Percentiles rank a stretch among this genome's conserved stretches.
These are phyloP conservation scores for Cladorrhinum sp. DNA, from an alignment of 2,329 filamentous ascomycete species.

Conservation along the genomic window DNA sequence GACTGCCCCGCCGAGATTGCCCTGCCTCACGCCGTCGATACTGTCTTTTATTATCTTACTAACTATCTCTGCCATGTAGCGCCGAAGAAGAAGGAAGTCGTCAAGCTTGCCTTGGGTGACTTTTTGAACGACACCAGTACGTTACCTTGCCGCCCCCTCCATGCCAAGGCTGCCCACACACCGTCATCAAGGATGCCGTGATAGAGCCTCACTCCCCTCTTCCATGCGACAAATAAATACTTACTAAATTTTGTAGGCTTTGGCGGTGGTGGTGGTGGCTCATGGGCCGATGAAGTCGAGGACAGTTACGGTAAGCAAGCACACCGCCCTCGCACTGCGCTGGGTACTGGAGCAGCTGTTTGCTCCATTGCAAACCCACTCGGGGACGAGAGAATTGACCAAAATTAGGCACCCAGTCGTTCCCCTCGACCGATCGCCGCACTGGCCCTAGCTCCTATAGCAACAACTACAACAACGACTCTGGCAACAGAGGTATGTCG, in stretches of 20 bases:
- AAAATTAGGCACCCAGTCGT: constrained; percentile 52
- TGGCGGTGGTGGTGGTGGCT: constrained; percentile 66
- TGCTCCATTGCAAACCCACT: not conserved
- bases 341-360: not conserved
- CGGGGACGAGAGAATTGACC: constrained; percentile 7
- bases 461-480: constrained; percentile 34
- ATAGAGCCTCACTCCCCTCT: constrained; percentile 24
- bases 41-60: constrained; percentile 35
- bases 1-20: constrained; percentile 1
- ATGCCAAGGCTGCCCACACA: constrained; percentile 21
- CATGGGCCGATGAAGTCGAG: constrained; percentile 99
- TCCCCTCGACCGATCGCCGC: constrained; percentile 50
- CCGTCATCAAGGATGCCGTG: constrained; percentile 8
- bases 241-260: constrained; percentile 22
- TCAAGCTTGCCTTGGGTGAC: constrained; percentile 97
- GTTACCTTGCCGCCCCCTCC: constrained; percentile 38
- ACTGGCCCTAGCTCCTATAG: constrained; percentile 31
- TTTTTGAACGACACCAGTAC: constrained; percentile 91
- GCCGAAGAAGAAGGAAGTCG: constrained; percentile 87
- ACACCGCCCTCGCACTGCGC: not conserved
- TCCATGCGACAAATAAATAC: constrained; percentile 17
- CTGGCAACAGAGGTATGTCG: constrained; percentile 45
- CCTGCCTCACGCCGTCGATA: constrained; percentile 12
- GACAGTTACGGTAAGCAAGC: constrained; percentile 69
- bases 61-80: constrained; percentile 51